phyloP scores from a whole-genome alignment of 371 early-diverging fungal genomes.

The Apophysomyces sp. region DNA sequence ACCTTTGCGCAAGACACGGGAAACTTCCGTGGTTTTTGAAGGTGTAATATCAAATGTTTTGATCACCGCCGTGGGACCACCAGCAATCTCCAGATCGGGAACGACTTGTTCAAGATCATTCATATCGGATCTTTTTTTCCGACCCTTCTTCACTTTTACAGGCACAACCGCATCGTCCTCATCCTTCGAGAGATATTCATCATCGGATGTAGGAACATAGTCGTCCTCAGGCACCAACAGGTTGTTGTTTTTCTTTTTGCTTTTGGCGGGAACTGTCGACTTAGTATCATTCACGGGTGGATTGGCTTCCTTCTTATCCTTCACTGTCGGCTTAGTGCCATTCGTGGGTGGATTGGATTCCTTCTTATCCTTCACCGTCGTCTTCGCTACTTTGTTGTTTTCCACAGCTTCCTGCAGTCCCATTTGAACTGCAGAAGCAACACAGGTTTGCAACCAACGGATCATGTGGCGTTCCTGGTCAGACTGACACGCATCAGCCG shows the following conservation, averaged over 20 bases:
- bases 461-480: constrained; percentile 33
- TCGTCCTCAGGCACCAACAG: constrained; percentile 19
- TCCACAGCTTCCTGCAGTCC: constrained; percentile 14
- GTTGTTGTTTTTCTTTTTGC: constrained; percentile 3
- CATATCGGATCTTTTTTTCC: constrained; percentile 6
- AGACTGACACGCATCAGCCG: constrained; percentile 19
- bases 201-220: neutral
- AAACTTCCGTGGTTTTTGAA: neutral
- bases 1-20: constrained; percentile 19
- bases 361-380: neutral
- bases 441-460: constrained; percentile 43
- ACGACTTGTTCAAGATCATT: constrained; percentile 18
- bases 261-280: neutral
- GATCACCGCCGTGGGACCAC: constrained; percentile 32
- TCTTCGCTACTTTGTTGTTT: neutral
- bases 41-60: constrained; percentile 19
- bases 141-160: neutral
- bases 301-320: neutral
- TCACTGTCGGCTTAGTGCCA: neutral
- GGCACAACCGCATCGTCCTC: constrained; percentile 11
- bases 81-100: constrained; percentile 21
- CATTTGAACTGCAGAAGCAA: constrained; percentile 29
- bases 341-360: neutral
- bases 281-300: neutral
- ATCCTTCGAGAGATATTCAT: neutral